phyloP scores from a whole-genome alignment of 495 filamentous ascomycete species.

The Hypoxylon intermedium region DNA sequence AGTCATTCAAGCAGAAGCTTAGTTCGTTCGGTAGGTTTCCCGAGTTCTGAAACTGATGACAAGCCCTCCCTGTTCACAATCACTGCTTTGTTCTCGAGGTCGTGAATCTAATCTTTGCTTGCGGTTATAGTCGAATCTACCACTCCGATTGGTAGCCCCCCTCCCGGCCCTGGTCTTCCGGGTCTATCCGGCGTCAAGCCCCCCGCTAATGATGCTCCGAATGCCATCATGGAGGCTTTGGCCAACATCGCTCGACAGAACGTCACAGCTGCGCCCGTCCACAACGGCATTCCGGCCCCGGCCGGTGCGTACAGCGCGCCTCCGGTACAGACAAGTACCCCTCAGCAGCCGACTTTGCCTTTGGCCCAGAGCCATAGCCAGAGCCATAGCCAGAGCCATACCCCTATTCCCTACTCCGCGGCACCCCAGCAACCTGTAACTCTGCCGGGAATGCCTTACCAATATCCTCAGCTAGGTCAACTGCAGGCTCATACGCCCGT shows the following conservation, averaged over 20 bases:
- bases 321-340: slow-evolving; percentile 54
- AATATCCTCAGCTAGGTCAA: slow-evolving; percentile 57
- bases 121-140: slow-evolving; percentile 70
- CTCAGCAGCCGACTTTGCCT: slow-evolving; percentile 36
- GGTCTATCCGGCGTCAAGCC: slow-evolving; percentile 39
- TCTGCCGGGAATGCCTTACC: slow-evolving; percentile 60
- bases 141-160: slow-evolving; percentile 81
- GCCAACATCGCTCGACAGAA: slow-evolving; percentile 88
- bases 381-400: slow-evolving; percentile 29
- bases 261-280: slow-evolving; percentile 64
- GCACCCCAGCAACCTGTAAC: slow-evolving; percentile 64
- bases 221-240: slow-evolving; percentile 82
- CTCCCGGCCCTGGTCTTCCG: slow-evolving; percentile 58
- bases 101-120: slow-evolving; percentile 43
- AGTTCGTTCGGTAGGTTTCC: slow-evolving; percentile 70
- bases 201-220: slow-evolving; percentile 42
- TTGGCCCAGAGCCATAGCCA: slow-evolving; percentile 29
- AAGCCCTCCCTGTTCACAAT: slow-evolving; percentile 9
- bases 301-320: slow-evolving; percentile 63
- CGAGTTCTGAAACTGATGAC: slow-evolving; percentile 24
- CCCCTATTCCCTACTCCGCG: slow-evolving; percentile 39
- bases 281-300: slow-evolving; percentile 56
- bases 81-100: slow-evolving; percentile 21
- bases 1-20: slow-evolving; percentile 85
- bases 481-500: slow-evolving; percentile 40